Evolutionary conservation across 192 early-diverging fungal genomes (phyloP), one percentile per base, ranked within the genome.

Genomic region (Podila verticillata): DNA sequence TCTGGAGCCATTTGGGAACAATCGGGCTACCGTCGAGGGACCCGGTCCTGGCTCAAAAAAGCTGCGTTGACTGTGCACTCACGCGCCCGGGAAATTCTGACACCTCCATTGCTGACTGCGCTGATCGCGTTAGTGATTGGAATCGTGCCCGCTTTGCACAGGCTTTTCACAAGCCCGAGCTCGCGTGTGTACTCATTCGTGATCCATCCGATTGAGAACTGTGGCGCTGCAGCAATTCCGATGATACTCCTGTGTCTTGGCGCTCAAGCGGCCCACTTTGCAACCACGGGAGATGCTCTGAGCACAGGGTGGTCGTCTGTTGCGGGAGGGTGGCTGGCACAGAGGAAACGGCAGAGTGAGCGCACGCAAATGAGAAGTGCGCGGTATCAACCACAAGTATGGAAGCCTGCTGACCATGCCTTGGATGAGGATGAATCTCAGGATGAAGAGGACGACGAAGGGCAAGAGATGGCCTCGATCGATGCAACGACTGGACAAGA

Each of bases 221-320:
- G 93, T 73, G 94, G 94, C 39, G 86, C 89, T 29, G 93, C 92
- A 5, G 92, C 92, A 9, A 93, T 95, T 22, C 94, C 94, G 2
- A 81, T 94, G 62, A 92, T 94, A 30, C 74, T 95, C 54, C 83
- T 93, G 3, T 92, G 92, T 65, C 87, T 95, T 7, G 94, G 94
- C 7, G 90, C 91, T 17, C 93, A 94, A 71, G 72, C 93, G 3
- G 59, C 67, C 3, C 57, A 79, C 34, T 59, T 79, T 48, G 60
- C 75, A 9, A 35, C 73, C 2, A 31, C 68, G 15, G 39, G 39
- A 44, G 17, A 44, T 44, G 2, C 39, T 15, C 39, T 44, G 39
- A 15, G 39, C 15, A 44, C 39, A 3, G 39, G 39, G 15, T 44
- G 39, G 39, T 44, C 39, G 39, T 44, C 39, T 4, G 15, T 44